Percentiles rank a stretch among this genome's conserved stretches.
phyloP scores from a whole-genome alignment of 768 basidiomycete species.

The Naganishia friedmannii region DNA sequence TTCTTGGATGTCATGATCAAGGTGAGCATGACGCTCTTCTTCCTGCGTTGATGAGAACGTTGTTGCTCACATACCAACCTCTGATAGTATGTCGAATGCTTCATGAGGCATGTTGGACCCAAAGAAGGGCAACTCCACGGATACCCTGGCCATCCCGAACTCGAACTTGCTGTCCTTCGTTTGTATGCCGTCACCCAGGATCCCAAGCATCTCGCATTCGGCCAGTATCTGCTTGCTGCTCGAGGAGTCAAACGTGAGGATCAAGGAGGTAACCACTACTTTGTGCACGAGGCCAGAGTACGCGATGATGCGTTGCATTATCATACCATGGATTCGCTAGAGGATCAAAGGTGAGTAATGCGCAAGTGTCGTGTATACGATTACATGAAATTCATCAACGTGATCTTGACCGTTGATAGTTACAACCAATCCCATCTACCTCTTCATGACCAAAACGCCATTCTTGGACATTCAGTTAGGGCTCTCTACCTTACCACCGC shows the following conservation, averaged over 20 bases:
- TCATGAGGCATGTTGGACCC: slow-evolving; percentile 34
- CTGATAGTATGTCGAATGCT: slow-evolving; percentile 36
- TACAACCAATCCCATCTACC: slow-evolving; percentile 40
- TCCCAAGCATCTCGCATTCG: slow-evolving; percentile 37
- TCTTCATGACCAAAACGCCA: slow-evolving; percentile 36
- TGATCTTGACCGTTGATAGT: slow-evolving; percentile 15
- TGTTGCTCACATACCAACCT: neutral
- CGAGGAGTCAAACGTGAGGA: slow-evolving; percentile 36
- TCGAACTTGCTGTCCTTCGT: slow-evolving; percentile 39
- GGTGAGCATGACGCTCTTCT: slow-evolving; percentile 22
- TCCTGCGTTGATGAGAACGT: neutral
- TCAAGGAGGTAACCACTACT: slow-evolving; percentile 31
- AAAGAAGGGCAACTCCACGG: slow-evolving; percentile 34
- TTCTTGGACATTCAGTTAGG: slow-evolving; percentile 41
- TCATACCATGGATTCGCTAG: slow-evolving; percentile 27
- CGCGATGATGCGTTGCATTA: slow-evolving; percentile 25
- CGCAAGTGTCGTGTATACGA: no score
- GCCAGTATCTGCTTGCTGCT: slow-evolving; percentile 32
- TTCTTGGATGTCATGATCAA: slow-evolving; percentile 43
- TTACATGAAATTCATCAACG: neutral
- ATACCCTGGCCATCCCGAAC: slow-evolving; percentile 42
- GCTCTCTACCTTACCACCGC: slow-evolving; percentile 42
- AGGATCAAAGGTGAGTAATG: slow-evolving; percentile 34
- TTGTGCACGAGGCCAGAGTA: slow-evolving; percentile 34
- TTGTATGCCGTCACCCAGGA: slow-evolving; percentile 35